Base-by-base conservation (phyloP, 1,284 basidiomycete species). In the Apiotrichum brassicae region DNA sequence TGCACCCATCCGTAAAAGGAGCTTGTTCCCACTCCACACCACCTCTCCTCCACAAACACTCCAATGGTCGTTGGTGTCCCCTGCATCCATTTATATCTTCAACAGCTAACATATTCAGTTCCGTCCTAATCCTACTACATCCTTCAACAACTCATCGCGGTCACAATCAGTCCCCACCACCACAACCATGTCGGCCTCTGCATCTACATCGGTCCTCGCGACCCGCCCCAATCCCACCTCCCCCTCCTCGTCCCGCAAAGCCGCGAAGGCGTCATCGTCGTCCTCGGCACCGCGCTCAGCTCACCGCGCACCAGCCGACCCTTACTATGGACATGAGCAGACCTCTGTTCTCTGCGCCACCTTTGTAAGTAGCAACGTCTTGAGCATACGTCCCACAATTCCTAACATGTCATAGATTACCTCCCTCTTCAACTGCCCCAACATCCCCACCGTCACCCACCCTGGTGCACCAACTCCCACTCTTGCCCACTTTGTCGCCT, bases 401-500 rank as follows among this genome's bases (percentile, higher is more conserved):
- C 14, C 48, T 51, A 23, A 39, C 41, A 22, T 23, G 3, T 20
- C 18, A 24, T 46, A 68, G 66, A 88, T 67, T 77, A 70, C 68
- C n/a, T 61, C 64, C 28, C 61, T 73, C 26, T 75, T 75, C 60
- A 63, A 66, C 52, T 75, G 73, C 56, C 73, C 73, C 46, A 70
- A 73, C 59, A 65, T 75, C 30, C 65, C 71, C 25, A 58, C 66
- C 3, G 55, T 56, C 16, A 60, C 63, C 25, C 60, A 61, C 35
- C 68, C 70, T 11, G 65, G 65, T 36, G 64, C 68, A 8, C 69
- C 72, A 19, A 70, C 71, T 18, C 79, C 81, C 3, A 80, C 82
- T 4, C 75, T 93, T 0, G 86, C 85, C 0, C 79, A 84, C 53
- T 91, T 91, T 68, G 85, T 92, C 59, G 91, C 89, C 0, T 94